phyloP scores from a whole-genome alignment of 2,329 filamentous ascomycete species.

The Aspergillus sp. region DNA sequence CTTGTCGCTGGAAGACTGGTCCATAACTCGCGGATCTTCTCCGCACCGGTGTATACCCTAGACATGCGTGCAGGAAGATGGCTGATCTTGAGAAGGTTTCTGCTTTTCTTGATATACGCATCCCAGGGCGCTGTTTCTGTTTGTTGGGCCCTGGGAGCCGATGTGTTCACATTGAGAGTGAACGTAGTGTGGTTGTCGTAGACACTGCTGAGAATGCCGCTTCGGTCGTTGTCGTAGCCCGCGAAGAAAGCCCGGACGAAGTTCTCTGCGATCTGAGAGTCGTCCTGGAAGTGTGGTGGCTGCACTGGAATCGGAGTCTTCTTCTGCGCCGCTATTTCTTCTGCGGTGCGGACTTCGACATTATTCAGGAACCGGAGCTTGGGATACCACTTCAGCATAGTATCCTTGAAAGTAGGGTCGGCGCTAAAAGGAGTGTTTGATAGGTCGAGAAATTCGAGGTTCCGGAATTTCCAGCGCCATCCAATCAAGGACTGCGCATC shows the following conservation, averaged over 20 bases:
- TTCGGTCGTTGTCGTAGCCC: conserved; percentile 71
- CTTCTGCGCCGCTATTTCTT: conserved; percentile 63
- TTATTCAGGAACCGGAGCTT: conserved; percentile 76
- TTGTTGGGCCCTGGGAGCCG: conserved; percentile 54
- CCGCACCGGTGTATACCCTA: conserved; percentile 65
- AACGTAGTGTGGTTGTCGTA: conserved; percentile 78
- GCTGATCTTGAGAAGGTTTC: conserved; percentile 73
- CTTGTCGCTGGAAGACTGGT: conserved; percentile 68
- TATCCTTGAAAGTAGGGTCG: conserved; percentile 63
- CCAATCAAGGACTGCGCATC: conserved; percentile 66
- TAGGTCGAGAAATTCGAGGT: conserved; percentile 78
- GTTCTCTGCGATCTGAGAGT: conserved; percentile 70
- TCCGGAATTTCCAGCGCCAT: conserved; percentile 78
- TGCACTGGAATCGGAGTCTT: conserved; percentile 63
- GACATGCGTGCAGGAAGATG: conserved; percentile 62
- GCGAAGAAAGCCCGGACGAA: conserved; percentile 75
- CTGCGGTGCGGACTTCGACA: conserved; percentile 69
- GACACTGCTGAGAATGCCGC: conserved; percentile 62
- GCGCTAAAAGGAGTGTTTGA: conserved; percentile 72
- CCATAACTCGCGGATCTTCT: conserved; percentile 69
- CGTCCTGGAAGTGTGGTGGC: conserved; percentile 71
- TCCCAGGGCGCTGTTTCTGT: conserved; percentile 61
- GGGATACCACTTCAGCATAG: conserved; percentile 80
- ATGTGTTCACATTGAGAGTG: conserved; percentile 71
- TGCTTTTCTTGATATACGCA: conserved; percentile 72